Evolutionary conservation across 768 basidiomycete genomes (phyloP), one percentile per base, ranked within the genome.

Genomic region (Suillus subluteus): DNA sequence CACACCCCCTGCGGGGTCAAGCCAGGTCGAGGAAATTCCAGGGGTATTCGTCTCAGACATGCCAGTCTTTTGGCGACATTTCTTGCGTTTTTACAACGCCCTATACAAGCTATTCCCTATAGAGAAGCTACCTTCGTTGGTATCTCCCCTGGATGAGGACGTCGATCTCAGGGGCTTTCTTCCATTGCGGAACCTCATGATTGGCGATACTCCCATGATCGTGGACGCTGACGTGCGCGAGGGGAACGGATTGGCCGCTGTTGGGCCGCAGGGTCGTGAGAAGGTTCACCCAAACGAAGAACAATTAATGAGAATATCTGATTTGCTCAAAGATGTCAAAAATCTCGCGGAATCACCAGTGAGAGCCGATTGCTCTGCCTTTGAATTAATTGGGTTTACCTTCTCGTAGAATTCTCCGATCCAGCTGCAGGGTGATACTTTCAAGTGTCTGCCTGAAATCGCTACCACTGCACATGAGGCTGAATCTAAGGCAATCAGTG

Each of bases 231-330:
- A 50, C 48, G 56, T 55, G 58, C 15, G 67, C 62, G 58, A 68
- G 71, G 69, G 35, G 72, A 67, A 35, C 72, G 37, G 70, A 79
- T 66, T 72, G 75, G 55, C 63, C 67, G 30, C 44, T 62, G 38
- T 40, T 21, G 48, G 52, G n/a, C 48, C 69, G 69, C 66, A 81
- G 76, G 70, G 79, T 64, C 68, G 71, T 62, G 77, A 84, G 68
- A 83, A 82, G 43, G 86, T 87, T 1, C 91, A 99, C 79, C 98
- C 98, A 9, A 99, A 99, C 71, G 96, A 93, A 66, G 95, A 97
- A 81, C 93, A 96, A 71, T 79, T 99, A 52, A 96, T 98, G 94
- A 84, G 98, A 69, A 92, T 99, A 66, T 84, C 87, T 56, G 97
- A 98, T 78, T 80, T 98, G 50, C 81, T 96, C 58, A 79, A 83